Percentiles rank a stretch among this genome's conserved stretches.
phyloP scores from a whole-genome alignment of 495 filamentous ascomycete species.

The Penicillium paxilli region DNA sequence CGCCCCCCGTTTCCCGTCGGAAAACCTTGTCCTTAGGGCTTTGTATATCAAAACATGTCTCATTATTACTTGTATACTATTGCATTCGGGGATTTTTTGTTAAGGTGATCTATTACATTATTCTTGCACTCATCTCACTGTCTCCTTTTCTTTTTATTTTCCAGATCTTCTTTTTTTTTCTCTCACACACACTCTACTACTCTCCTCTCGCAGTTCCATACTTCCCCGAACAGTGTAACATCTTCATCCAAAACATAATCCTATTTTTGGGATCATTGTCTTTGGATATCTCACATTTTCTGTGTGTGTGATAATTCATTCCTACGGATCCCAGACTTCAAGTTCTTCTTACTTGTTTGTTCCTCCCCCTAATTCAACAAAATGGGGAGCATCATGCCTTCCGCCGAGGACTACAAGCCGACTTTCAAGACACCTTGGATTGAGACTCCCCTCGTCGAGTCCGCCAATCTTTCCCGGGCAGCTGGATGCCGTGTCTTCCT shows the following conservation, averaged over 20 bases:
- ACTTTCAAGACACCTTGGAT: slow-evolving; percentile 60
- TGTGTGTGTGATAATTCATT: not conserved
- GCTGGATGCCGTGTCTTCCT: slow-evolving; percentile 82
- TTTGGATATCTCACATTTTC: slow-evolving; percentile 10
- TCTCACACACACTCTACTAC: not conserved
- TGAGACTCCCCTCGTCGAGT: slow-evolving; percentile 71
- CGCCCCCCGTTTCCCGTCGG: slow-evolving; percentile 35
- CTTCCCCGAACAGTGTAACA: slow-evolving; percentile 12
- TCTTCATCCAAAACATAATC: slow-evolving; percentile 8
- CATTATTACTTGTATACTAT: slow-evolving; percentile 17
- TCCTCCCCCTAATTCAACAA: slow-evolving; percentile 13
- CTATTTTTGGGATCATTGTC: slow-evolving; percentile 13
- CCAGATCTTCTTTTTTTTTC: not conserved
- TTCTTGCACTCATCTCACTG: not conserved
- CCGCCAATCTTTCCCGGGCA: slow-evolving; percentile 62
- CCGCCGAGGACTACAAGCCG: slow-evolving; percentile 35
- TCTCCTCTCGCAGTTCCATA: slow-evolving; percentile 7
- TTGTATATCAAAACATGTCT: slow-evolving; percentile 37
- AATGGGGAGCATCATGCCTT: slow-evolving; percentile 34
- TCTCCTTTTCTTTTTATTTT: not conserved
- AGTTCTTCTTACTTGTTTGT: not conserved
- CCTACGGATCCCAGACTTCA: not conserved
- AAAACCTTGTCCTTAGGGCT: slow-evolving; percentile 23
- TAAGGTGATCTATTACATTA: not conserved
- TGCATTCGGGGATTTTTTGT: not conserved